Percentiles rank a stretch among this genome's conserved stretches.
Conservation (phyloP, 2,329 filamentous ascomycete genomes). For the Dothistroma pini region DNA sequence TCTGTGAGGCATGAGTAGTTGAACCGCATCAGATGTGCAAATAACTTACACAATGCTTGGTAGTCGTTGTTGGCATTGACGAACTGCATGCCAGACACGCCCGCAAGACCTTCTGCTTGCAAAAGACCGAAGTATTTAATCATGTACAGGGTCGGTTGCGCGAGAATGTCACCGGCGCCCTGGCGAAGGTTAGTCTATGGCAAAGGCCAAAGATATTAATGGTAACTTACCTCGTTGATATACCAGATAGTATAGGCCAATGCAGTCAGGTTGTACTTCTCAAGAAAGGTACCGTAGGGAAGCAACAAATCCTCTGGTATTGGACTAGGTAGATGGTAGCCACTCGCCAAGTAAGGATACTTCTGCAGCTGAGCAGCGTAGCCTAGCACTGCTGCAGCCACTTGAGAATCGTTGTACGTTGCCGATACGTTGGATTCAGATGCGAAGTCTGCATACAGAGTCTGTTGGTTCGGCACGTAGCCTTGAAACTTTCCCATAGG, state of each 20-base stretch:
- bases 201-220: background rate
- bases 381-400: conserved; percentile 18
- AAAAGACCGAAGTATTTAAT: conserved; percentile 34
- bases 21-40: background rate
- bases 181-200: conserved; percentile 24
- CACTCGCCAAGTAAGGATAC: conserved; percentile 35
- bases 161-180: conserved; percentile 45
- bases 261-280: conserved; percentile 47
- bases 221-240: conserved; percentile 30
- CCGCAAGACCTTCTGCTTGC: background rate
- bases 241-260: conserved; percentile 42
- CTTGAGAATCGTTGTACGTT: background rate
- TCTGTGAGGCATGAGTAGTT: conserved; percentile 1
- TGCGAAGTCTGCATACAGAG: background rate
- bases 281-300: conserved; percentile 48
- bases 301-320: conserved; percentile 48
- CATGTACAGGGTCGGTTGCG: conserved; percentile 45
- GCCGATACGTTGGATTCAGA: background rate
- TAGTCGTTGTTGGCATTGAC: conserved; percentile 17
- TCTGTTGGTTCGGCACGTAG: conserved; percentile 9
- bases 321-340: conserved; percentile 44
- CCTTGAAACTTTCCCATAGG: conserved; percentile 27
- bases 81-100: background rate
- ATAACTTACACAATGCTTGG: conserved; percentile 17
- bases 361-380: conserved; percentile 4